Conservation (phyloP, 169 alveolate species). For the Haemoproteus tartakovskyi region DNA sequence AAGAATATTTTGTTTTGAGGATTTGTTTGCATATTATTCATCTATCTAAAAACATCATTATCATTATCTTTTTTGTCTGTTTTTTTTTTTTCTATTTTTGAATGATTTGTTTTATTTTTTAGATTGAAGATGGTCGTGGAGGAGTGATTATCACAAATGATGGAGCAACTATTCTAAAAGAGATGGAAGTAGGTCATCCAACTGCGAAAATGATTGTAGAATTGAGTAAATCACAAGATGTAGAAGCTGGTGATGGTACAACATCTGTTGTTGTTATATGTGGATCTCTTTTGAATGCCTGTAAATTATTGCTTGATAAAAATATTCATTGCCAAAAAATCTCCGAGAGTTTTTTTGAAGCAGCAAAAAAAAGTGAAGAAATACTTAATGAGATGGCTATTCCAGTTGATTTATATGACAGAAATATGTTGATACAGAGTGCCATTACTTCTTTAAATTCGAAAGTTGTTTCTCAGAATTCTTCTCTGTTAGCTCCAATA, state of each 20-base stretch:
- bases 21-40: too few relatives aligned
- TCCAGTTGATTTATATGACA: constrained; percentile 93
- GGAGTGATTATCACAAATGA: constrained; percentile 98
- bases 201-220: constrained; percentile 98
- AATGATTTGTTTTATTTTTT: background rate
- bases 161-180: constrained; percentile 98
- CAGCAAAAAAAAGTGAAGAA: constrained; percentile 85
- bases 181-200: constrained; percentile 96
- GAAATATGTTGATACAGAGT: constrained; percentile 89
- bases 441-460: constrained; percentile 96
- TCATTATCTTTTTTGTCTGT: background rate
- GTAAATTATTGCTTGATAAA: constrained; percentile 91
- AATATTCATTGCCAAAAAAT: constrained; percentile 98
- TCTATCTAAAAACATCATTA: too few relatives aligned
- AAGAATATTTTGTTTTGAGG: too few relatives aligned
- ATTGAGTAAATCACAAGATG: constrained; percentile 97
- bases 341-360: constrained; percentile 93
- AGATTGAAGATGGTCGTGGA: constrained; percentile 93
- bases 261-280: constrained; percentile 99
- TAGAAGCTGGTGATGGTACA: constrained; percentile 99
- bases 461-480: constrained; percentile 96
- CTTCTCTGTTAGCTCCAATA: constrained; percentile 96
- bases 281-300: constrained; percentile 95
- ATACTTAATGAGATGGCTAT: constrained; percentile 89
- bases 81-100: background rate